Evolutionary conservation across 371 early-diverging fungal genomes (phyloP).

Genomic region (Rhizopus delemar): DNA sequence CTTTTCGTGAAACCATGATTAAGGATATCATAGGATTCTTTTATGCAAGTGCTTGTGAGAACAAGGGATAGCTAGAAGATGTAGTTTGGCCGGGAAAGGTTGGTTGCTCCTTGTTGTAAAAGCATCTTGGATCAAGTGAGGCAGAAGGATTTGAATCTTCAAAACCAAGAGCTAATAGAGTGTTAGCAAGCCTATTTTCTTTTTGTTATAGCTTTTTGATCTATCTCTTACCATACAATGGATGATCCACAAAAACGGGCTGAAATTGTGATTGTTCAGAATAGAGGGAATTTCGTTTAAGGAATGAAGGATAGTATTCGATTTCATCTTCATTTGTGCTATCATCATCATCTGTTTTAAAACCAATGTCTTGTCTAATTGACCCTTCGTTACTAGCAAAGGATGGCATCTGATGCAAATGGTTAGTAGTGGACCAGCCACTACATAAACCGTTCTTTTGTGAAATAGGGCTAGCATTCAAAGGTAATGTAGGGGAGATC

Average conservation of each 20-base stretch:
- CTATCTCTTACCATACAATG: too few species aligned
- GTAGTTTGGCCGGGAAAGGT: too few species aligned
- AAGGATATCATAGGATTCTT: too few species aligned
- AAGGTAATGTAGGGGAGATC: background rate
- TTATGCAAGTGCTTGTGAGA: too few species aligned
- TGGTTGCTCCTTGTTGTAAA: too few species aligned
- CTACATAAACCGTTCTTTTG: background rate
- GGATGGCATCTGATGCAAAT: conserved; percentile 5
- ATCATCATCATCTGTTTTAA: conserved; percentile 20
- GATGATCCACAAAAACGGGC: conserved; percentile 1
- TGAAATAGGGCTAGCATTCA: background rate
- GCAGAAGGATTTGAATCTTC: too few species aligned
- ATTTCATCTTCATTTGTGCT: conserved; percentile 17
- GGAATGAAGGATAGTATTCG: conserved; percentile 6
- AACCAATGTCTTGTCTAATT: conserved; percentile 6
- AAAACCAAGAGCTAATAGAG: too few species aligned
- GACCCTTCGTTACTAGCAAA: conserved; percentile 8
- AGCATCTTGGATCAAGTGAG: too few species aligned
- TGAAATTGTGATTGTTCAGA: background rate
- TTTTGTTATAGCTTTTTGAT: too few species aligned
- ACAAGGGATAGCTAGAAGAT: too few species aligned
- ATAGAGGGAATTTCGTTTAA: background rate
- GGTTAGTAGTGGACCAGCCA: conserved; percentile 10
- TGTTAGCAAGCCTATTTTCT: too few species aligned
- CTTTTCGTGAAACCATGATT: too few species aligned